phyloP scores from a whole-genome alignment of 2,329 filamentous ascomycete genomes.

The Aspergillus oerlinghausenensis region DNA sequence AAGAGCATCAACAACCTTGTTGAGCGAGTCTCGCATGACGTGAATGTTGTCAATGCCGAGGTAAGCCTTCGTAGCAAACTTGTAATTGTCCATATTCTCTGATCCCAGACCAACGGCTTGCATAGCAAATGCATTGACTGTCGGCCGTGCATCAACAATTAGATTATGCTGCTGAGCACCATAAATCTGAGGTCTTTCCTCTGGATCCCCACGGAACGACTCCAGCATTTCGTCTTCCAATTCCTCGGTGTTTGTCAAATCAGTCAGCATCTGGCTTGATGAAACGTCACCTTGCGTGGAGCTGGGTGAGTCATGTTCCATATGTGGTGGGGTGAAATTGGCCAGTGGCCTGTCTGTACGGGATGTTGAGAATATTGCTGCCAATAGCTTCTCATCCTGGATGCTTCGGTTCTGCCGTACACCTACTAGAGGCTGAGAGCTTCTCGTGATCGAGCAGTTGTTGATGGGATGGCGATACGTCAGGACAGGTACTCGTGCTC shows the following conservation, averaged over 20 bases:
- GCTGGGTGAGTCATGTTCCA: constrained; percentile 41
- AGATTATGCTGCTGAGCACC: constrained; percentile 90
- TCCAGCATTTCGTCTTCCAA: constrained; percentile 65
- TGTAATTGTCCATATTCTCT: constrained; percentile 97
- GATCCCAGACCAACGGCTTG: constrained; percentile 89
- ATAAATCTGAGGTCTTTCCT: constrained; percentile 66
- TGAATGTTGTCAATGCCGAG: constrained; percentile 98
- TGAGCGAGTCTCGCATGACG: constrained; percentile 89
- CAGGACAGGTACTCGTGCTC: constrained; percentile 79
- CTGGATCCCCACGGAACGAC: constrained; percentile 52
- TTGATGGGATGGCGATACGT: constrained; percentile 96
- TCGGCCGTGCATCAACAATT: constrained; percentile 92
- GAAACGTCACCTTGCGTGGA: constrained; percentile 48
- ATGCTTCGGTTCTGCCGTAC: constrained; percentile 84
- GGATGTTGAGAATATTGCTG: constrained; percentile 82
- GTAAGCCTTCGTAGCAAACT: constrained; percentile 83
- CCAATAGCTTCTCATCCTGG: constrained; percentile 90
- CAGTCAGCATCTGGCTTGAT: constrained; percentile 40
- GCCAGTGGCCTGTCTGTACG: constrained; percentile 42
- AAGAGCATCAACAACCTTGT: constrained; percentile 80
- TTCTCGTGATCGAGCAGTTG: constrained; percentile 93
- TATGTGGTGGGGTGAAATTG: constrained; percentile 32
- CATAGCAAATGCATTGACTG: constrained; percentile 90
- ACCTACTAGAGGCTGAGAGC: constrained; percentile 85
- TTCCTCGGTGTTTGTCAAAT: constrained; percentile 59